phyloP scores from a whole-genome alignment of 2,329 filamentous ascomycete genomes.

The Colletotrichum eremochloae region DNA sequence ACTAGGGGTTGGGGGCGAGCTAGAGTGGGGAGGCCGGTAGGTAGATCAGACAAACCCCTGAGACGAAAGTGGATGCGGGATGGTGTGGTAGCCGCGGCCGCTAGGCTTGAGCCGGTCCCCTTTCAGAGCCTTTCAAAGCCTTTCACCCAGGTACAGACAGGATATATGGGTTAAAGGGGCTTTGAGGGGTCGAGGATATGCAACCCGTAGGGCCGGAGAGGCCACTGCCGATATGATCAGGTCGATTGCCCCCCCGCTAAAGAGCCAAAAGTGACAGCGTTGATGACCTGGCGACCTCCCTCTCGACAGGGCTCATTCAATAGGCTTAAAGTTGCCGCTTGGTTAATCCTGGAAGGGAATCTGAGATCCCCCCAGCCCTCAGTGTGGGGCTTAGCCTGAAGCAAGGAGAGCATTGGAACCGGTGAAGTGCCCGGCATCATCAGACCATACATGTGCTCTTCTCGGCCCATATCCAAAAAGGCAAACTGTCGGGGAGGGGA shows the following conservation, averaged over 20 bases:
- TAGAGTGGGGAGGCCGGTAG: constrained; percentile 27
- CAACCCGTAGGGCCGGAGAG: constrained; percentile 19
- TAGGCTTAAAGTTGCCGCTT: constrained; percentile 15
- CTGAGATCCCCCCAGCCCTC: constrained; percentile 1
- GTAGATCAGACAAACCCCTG: constrained; percentile 42
- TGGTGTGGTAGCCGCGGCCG: constrained; percentile 10
- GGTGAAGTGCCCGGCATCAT: constrained; percentile 2
- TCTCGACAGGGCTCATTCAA: constrained; percentile 19
- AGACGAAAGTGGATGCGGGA: constrained; percentile 32
- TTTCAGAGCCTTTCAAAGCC: not conserved
- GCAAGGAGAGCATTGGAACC: constrained; percentile 21
- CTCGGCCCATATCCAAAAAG: constrained; percentile 1
- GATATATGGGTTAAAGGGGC: not conserved
- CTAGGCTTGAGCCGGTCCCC: constrained; percentile 19
- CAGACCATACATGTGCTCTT: constrained; percentile 13
- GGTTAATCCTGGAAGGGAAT: constrained; percentile 6
- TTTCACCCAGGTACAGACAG: not conserved
- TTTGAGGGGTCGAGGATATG: constrained; percentile 8
- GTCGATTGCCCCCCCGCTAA: constrained; percentile 6
- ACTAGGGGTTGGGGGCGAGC: constrained; percentile 23
- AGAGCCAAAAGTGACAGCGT: constrained; percentile 14
- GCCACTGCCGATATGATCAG: constrained; percentile 25
- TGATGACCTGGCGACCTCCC: constrained; percentile 18
- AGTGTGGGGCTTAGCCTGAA: constrained; percentile 13
- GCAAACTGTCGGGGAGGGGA: not conserved